Conservation (phyloP, 2,329 filamentous ascomycete genomes). For the Colletotrichum spinosum region DNA sequence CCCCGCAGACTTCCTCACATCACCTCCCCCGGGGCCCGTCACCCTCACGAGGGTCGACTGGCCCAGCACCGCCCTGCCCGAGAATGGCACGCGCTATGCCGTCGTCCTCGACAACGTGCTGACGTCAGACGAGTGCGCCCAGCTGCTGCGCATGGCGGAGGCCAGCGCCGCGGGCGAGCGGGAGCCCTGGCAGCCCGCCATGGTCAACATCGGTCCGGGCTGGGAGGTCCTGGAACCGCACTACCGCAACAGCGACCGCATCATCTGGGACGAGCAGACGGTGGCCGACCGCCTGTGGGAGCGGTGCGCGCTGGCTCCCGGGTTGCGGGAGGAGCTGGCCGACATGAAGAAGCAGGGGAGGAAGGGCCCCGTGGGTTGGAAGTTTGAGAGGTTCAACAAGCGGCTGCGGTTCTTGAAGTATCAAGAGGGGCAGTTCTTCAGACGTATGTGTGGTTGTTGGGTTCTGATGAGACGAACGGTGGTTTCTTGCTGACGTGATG, state of each 20-base stretch:
- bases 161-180: conserved; percentile 60
- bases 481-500: conserved; percentile 11
- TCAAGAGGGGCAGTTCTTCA: conserved; percentile 78
- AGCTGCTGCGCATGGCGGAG: conserved; percentile 64
- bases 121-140: conserved; percentile 66
- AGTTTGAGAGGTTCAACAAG: conserved; percentile 72
- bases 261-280: conserved; percentile 77
- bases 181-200: conserved; percentile 72
- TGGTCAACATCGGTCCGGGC: conserved; percentile 75
- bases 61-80: conserved; percentile 56
- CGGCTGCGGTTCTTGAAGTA: conserved; percentile 83
- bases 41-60: conserved; percentile 64
- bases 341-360: conserved; percentile 43
- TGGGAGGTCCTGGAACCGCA: conserved; percentile 67
- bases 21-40: conserved; percentile 52
- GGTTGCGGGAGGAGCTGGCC: conserved; percentile 54
- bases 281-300: conserved; percentile 73
- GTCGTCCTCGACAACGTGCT: conserved; percentile 72
- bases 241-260: conserved; percentile 78
- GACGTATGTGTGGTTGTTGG: conserved; percentile 52
- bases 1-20: conserved; percentile 58
- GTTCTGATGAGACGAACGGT: neutral
- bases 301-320: conserved; percentile 61
- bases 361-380: conserved; percentile 45
- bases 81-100: conserved; percentile 66